A percentile compares a stretch with the other conserved stretches of the same genome.
Evolutionary conservation across 2,329 filamentous ascomycete species (phyloP).

Genomic region (Fusarium sp.): DNA sequence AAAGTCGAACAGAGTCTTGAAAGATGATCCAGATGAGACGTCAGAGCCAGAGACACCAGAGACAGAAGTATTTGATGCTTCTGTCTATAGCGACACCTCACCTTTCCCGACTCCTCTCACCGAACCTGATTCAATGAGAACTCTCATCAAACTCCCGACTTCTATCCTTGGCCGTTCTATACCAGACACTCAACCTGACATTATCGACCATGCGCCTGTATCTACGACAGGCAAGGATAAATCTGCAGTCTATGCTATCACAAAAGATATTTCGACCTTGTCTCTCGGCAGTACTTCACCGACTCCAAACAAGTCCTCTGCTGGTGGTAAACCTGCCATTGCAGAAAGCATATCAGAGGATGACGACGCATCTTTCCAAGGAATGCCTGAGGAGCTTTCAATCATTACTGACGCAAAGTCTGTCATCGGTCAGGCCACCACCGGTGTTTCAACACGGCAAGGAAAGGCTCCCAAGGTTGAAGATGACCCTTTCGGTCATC

Average conservation of each 20-base stretch:
- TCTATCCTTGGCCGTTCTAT: background rate
- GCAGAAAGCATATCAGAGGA: background rate
- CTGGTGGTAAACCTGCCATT: background rate
- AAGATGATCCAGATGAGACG: background rate
- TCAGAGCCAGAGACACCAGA: constrained; percentile 11
- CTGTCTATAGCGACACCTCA: background rate
- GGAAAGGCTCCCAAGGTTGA: background rate
- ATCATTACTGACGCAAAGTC: background rate
- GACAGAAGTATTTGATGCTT: constrained; percentile 9
- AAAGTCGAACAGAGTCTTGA: background rate
- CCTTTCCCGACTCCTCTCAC: constrained; percentile 19
- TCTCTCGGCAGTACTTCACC: background rate
- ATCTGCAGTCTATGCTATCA: background rate
- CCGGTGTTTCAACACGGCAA: background rate
- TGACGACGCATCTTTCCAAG: background rate
- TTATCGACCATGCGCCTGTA: background rate
- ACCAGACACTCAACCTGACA: background rate
- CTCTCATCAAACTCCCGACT: background rate
- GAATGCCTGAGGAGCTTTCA: background rate
- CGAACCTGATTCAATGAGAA: background rate
- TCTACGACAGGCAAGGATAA: background rate
- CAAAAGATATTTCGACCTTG: background rate
- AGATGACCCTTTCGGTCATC: background rate
- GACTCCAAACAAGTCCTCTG: too few species aligned
- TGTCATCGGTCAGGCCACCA: background rate